A percentile compares a stretch with the other conserved stretches of the same genome.
Evolutionary conservation across 768 basidiomycete genomes (phyloP).

Genomic region (Suillus alpinus): DNA sequence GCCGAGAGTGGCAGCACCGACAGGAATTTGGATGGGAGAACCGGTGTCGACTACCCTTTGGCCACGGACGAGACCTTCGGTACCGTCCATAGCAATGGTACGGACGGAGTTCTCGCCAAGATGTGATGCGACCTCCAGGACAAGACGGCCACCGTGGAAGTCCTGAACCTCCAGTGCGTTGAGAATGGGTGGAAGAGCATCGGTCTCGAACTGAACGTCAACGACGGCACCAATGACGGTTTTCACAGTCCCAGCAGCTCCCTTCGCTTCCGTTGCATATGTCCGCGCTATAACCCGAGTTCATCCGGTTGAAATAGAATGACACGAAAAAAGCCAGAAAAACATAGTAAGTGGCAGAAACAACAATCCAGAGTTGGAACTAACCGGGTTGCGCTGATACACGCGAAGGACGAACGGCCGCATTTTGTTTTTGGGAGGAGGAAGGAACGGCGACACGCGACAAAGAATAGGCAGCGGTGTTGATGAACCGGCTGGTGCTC

Average conservation of each 20-base stretch:
- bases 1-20: constrained; percentile 90
- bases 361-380: constrained; percentile 19
- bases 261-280: constrained; percentile 89
- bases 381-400: constrained; percentile 51
- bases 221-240: constrained; percentile 99
- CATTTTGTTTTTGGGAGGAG: constrained; percentile 42
- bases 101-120: constrained; percentile 99
- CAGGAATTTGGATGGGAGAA: constrained; percentile 93
- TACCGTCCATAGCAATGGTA: constrained; percentile 99
- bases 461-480: constrained; percentile 63
- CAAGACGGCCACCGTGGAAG: constrained; percentile 93
- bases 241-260: constrained; percentile 78
- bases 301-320: not conserved
- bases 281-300: constrained; percentile 54
- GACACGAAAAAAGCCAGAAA: not conserved
- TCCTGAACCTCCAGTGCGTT: constrained; percentile 98
- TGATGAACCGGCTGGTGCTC: constrained; percentile 75
- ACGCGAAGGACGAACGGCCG: constrained; percentile 47
- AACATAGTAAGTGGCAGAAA: constrained; percentile 2
- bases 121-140: constrained; percentile 98
- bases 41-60: constrained; percentile 97
- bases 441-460: constrained; percentile 49
- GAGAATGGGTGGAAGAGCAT: constrained; percentile 89
- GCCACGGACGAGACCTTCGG: constrained; percentile 99
- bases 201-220: constrained; percentile 97